phyloP scores from a whole-genome alignment of 148 eudicot genomes.

The Tetragonia tetragonoides region DNA sequence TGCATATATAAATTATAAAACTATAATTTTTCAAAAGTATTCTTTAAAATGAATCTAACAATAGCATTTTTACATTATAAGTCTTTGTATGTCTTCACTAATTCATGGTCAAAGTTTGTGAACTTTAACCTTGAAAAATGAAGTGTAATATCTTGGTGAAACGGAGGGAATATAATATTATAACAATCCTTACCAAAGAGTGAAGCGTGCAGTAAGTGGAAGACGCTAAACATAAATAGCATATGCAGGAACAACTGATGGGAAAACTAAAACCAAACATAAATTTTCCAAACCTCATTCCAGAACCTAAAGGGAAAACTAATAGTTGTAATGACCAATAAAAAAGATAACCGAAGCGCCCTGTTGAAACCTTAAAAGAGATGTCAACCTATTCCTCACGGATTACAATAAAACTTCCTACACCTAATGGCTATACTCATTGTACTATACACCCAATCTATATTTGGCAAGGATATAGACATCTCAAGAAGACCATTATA shows the following conservation, averaged over 20 bases:
- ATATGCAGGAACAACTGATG: neutral
- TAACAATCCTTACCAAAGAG: neutral
- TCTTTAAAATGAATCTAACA: too few relatives aligned
- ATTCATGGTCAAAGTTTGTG: too few relatives aligned
- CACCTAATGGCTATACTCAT: neutral
- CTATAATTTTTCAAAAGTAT: too few relatives aligned
- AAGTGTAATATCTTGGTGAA: too few relatives aligned
- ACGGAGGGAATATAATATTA: neutral
- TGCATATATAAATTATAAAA: too few relatives aligned
- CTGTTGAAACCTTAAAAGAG: neutral
- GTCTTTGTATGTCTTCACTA: too few relatives aligned
- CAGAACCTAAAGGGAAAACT: neutral
- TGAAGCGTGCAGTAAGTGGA: neutral
- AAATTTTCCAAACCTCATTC: neutral
- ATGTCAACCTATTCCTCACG: neutral
- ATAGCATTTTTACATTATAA: too few relatives aligned
- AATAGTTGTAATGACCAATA: neutral
- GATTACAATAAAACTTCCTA: neutral
- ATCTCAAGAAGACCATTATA: neutral
- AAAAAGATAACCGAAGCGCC: neutral
- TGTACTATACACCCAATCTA: neutral
- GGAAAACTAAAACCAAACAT: neutral
- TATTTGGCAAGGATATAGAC: neutral
- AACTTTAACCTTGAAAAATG: too few relatives aligned
- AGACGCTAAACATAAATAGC: neutral